Percentiles rank a stretch among this genome's conserved stretches.
Conservation (phyloP, 192 early-diverging fungal genomes). For the Coemansia sp. region DNA sequence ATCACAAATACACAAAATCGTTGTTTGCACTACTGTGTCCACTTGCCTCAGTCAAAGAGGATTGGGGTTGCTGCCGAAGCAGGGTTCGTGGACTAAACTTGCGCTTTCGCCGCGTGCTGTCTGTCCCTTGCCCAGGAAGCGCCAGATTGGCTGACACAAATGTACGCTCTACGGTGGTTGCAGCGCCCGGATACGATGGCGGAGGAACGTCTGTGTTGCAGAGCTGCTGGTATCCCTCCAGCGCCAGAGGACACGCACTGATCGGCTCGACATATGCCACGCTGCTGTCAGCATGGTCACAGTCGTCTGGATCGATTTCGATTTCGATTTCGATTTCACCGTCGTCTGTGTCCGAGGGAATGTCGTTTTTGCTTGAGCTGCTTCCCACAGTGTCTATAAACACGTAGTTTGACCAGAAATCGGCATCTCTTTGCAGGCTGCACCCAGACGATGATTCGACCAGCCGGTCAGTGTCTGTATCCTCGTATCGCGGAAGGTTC, state of each 20-base stretch:
- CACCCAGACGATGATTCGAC: conserved; percentile 26
- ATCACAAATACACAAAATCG: background rate
- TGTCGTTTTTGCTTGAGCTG: background rate
- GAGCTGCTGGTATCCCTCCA: conserved; percentile 13
- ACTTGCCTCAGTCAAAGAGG: background rate
- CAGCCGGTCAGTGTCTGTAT: conserved; percentile 22
- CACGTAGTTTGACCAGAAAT: conserved; percentile 45
- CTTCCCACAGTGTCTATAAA: conserved; percentile 25
- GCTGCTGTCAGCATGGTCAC: background rate
- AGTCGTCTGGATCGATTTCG: background rate
- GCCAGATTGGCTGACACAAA: conserved; percentile 1
- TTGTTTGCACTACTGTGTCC: background rate
- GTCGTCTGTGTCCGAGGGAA: background rate
- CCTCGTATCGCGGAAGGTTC: conserved; percentile 47
- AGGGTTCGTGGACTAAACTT: background rate
- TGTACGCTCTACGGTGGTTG: conserved; percentile 6
- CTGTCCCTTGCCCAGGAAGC: background rate
- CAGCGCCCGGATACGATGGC: conserved; percentile 11
- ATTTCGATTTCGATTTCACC: background rate
- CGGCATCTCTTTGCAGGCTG: conserved; percentile 26
- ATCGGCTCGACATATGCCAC: background rate
- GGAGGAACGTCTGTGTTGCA: conserved; percentile 2
- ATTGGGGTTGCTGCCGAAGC: background rate
- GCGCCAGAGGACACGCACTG: conserved; percentile 4
- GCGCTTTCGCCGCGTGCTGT: background rate